Evolutionary conservation across 805 yeast genomes (phyloP).

Genomic region (Candida yuanshanica): DNA sequence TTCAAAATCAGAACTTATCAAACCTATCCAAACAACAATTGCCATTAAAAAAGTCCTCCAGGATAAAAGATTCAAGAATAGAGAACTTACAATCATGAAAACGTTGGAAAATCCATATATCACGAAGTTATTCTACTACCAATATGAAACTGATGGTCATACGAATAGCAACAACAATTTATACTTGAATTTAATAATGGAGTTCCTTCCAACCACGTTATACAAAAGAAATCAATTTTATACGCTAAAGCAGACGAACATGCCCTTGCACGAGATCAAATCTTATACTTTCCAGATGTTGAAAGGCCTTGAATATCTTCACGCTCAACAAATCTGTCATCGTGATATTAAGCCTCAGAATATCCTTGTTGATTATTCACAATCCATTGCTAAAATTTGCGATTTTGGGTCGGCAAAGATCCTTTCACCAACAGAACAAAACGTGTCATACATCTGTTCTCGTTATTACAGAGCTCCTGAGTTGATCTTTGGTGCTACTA

Average conservation of each 20-base stretch:
- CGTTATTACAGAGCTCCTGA: constrained; percentile 98
- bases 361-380: constrained; percentile 76
- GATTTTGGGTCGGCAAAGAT: constrained; percentile 96
- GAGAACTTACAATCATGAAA: constrained; percentile 96
- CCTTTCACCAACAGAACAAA: constrained; percentile 84
- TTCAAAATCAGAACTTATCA: constrained; percentile 76
- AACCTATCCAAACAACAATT: constrained; percentile 63
- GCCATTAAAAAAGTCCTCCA: constrained; percentile 97
- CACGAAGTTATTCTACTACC: constrained; percentile 82
- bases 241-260: constrained; percentile 61
- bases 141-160: constrained; percentile 62
- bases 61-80: constrained; percentile 87
- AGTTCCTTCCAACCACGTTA: constrained; percentile 92
- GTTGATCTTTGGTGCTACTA: constrained; percentile 93
- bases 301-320: constrained; percentile 76
- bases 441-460: constrained; percentile 93
- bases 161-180: constrained; percentile 48
- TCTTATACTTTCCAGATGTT: constrained; percentile 73
- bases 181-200: constrained; percentile 83
- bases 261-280: constrained; percentile 90
- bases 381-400: constrained; percentile 84
- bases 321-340: constrained; percentile 77
- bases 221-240: constrained; percentile 87
- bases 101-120: constrained; percentile 79
- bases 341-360: constrained; percentile 92